Evolutionary conservation across 78 protist species (phyloP).

Genomic region (Dictyostelium capitatum): DNA sequence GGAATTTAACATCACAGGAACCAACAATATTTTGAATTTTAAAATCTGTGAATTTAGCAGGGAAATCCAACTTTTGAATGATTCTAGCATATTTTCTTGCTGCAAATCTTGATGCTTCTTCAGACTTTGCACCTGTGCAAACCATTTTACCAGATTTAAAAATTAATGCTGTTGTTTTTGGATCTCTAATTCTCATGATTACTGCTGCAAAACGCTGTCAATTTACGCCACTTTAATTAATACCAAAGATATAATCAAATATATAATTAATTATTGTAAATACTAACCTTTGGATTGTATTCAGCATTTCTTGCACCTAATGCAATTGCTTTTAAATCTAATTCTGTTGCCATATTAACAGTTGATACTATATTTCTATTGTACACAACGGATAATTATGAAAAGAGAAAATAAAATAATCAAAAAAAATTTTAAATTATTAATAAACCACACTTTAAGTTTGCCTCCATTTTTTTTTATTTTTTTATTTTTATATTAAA

Average conservation of each 20-base stretch:
- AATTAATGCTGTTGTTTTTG: constrained; percentile 56
- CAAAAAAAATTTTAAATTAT: not conserved
- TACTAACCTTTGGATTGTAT: constrained; percentile 96
- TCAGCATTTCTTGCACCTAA: constrained; percentile 97
- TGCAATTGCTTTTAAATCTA: constrained; percentile 95
- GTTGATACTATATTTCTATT: constrained; percentile 96
- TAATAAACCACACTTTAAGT: not conserved
- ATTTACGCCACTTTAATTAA: too few species aligned
- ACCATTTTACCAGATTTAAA: constrained; percentile 98
- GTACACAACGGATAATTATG: not conserved
- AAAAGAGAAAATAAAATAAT: not conserved
- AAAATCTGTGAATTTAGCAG: constrained; percentile 85
- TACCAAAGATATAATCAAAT: not conserved
- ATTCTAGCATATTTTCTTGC: constrained; percentile 97
- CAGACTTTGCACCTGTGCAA: constrained; percentile 94
- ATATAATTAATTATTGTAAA: not conserved
- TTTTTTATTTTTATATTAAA: too few species aligned
- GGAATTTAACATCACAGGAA: constrained; percentile 94
- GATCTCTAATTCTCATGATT: constrained; percentile 91
- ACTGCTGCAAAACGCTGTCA: constrained; percentile 98
- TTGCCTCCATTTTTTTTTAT: too few species aligned
- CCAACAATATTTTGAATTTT: constrained; percentile 97
- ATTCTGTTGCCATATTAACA: constrained; percentile 88
- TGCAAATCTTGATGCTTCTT: constrained; percentile 91
- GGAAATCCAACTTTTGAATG: constrained; percentile 90